A percentile compares a stretch with the other conserved stretches of the same genome.
Conservation (phyloP, 257 asterid species). For the Paraleonurus japonicus region DNA sequence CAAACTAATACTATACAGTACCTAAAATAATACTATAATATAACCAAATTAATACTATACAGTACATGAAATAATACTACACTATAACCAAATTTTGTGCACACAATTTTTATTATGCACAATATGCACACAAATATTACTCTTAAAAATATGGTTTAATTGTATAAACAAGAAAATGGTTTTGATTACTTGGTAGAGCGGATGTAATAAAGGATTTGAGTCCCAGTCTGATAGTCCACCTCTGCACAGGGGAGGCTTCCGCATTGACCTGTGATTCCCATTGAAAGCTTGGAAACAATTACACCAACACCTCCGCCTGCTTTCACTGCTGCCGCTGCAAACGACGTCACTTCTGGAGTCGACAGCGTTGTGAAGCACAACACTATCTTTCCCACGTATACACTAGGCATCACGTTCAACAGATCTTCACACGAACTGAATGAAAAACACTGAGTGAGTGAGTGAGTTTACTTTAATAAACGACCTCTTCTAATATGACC, state of each 20-base stretch:
- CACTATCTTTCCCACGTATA: constrained; percentile 36
- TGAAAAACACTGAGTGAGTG: too few relatives aligned
- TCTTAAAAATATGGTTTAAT: too few relatives aligned
- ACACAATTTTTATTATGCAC: too few relatives aligned
- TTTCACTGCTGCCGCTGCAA: constrained; percentile 16
- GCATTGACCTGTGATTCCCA: constrained; percentile 25
- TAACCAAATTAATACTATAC: too few relatives aligned
- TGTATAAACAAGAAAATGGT: neutral
- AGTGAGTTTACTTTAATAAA: too few relatives aligned
- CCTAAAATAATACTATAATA: too few relatives aligned
- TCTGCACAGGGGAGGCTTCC: constrained; percentile 37
- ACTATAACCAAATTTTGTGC: too few relatives aligned
- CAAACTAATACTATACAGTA: too few relatives aligned
- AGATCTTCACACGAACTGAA: constrained; percentile 28
- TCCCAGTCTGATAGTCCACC: constrained; percentile 40
- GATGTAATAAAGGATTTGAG: constrained; percentile 36
- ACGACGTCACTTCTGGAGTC: constrained; percentile 13
- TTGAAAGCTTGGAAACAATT: constrained; percentile 34
- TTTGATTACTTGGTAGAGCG: constrained; percentile 36
- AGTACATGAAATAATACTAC: too few relatives aligned
- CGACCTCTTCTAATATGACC: too few relatives aligned
- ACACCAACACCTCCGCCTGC: constrained; percentile 42
- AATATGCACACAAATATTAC: too few relatives aligned
- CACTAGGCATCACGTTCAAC: neutral
- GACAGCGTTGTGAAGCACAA: constrained; percentile 40